Percentiles rank a stretch among this genome's conserved stretches.
phyloP scores from a whole-genome alignment of 164 flowering plant genomes.

The Piper longum region DNA sequence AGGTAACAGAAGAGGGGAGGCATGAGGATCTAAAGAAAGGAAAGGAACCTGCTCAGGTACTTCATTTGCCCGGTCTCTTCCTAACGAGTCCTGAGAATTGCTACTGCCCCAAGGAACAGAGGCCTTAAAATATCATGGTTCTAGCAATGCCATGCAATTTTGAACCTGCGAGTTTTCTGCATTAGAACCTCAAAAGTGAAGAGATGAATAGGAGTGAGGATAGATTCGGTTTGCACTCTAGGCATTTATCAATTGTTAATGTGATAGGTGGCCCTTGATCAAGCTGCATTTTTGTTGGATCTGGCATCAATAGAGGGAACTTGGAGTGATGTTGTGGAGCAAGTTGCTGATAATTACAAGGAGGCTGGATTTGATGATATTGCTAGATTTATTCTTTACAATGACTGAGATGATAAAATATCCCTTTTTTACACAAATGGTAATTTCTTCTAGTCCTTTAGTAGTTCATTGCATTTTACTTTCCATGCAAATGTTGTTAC shows the following conservation, averaged over 20 bases:
- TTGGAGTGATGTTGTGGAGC: slow-evolving; percentile 54
- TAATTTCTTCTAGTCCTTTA: too few species aligned
- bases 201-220: background rate
- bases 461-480: too few species aligned
- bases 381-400: slow-evolving; percentile 49
- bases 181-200: too few species aligned
- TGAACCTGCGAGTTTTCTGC: background rate
- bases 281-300: slow-evolving; percentile 89
- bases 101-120: too few species aligned
- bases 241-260: background rate
- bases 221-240: background rate
- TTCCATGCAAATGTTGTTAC: too few species aligned
- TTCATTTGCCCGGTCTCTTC: too few species aligned
- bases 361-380: slow-evolving; percentile 64
- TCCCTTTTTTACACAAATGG: slow-evolving; percentile 40
- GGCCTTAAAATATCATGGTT: background rate
- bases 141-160: background rate
- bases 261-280: slow-evolving; percentile 65
- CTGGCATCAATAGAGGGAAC: slow-evolving; percentile 78
- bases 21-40: slow-evolving; percentile 71
- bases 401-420: slow-evolving; percentile 21
- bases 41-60: slow-evolving; percentile 71
- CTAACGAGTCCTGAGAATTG: too few species aligned
- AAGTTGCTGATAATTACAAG: slow-evolving; percentile 63
- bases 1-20: slow-evolving; percentile 62